Evolutionary conservation across 108 stramenopile genomes (phyloP).

Genomic region (Nannochloropsis salina): DNA sequence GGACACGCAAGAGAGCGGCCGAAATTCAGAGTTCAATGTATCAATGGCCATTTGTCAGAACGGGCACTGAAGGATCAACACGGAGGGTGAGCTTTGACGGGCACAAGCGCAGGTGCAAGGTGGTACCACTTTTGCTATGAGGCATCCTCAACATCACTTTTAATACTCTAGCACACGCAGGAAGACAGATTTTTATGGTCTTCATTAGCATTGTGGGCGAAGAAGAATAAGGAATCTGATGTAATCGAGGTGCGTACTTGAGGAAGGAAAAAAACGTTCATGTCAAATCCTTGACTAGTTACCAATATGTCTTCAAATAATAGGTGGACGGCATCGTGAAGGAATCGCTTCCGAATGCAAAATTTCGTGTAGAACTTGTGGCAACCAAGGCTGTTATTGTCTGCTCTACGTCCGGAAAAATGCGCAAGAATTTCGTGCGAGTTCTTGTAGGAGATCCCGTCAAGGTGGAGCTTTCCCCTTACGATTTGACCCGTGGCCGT

Average conservation of each 20-base stretch:
- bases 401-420: slow-evolving; percentile 51
- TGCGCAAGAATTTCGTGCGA: slow-evolving; percentile 56
- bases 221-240: slow-evolving; percentile 10
- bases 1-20: neutral
- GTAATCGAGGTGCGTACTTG: neutral
- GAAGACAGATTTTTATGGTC: neutral
- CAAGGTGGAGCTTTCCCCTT: slow-evolving; percentile 50
- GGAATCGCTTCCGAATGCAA: slow-evolving; percentile 54
- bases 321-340: slow-evolving; percentile 53
- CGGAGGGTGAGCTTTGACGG: no score
- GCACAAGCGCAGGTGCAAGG: no score
- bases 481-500: slow-evolving; percentile 53
- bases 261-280: neutral
- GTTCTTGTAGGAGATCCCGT: slow-evolving; percentile 56
- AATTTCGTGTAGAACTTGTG: slow-evolving; percentile 51
- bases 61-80: no score
- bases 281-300: neutral
- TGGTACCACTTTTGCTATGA: no score
- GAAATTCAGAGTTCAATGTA: no score
- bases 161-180: no score
- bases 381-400: slow-evolving; percentile 50
- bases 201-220: neutral
- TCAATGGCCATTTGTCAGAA: no score
- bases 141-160: no score
- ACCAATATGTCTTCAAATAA: neutral